Base-by-base conservation (phyloP, 1,284 basidiomycete genomes). In the Cyathus pygmaeus region DNA sequence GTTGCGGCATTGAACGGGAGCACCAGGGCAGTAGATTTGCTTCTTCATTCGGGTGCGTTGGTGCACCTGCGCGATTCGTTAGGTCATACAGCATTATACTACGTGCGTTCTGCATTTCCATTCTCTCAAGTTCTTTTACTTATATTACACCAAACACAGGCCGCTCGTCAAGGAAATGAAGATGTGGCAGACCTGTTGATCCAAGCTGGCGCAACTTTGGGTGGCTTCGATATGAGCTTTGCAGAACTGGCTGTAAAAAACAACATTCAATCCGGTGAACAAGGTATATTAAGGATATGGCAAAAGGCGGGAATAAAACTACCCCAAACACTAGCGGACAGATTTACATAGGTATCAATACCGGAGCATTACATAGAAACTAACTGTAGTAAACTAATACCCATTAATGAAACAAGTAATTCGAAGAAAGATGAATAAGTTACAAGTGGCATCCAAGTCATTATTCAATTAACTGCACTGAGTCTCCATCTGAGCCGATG, bases 11-110 rank as follows among this genome's bases (percentile, higher is more conserved):
- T 95, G 39, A 89, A 90, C 55, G 93, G 93, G 0, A 85, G 86
- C 63, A 65, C 77, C 1, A 76, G 74, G 6, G 86, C 88, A 54
- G 87, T 90, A 27, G 79, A 83, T 31, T 71, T 86, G 39, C 79
- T 98, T 33, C 82, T 98, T 33, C 82, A 88, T 60, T 87, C 88
- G 1, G 95, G 95, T 2, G 94, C 94, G 2, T 83, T 94, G n/a
- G 95, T 98, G 11, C 95, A 97, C 75, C 80, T 92, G 10, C 84
- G 94, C 47, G 93, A 95, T 69, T 74, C 78, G 3, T 80, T 93
- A 44, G 94, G 93, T 1, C 94, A 96, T 70, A 95, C 94, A 17
- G 87, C 94, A 6, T 76, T 94, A 24, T 94, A 94, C 75, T 92
- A 94, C 76, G 92, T 90, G 65, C 66, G 87, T 47, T 23, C 39